These are phyloP conservation scores for Aureobasidium vineae DNA, from an alignment of 2,329 filamentous ascomycete species.

Conservation along the genomic window DNA sequence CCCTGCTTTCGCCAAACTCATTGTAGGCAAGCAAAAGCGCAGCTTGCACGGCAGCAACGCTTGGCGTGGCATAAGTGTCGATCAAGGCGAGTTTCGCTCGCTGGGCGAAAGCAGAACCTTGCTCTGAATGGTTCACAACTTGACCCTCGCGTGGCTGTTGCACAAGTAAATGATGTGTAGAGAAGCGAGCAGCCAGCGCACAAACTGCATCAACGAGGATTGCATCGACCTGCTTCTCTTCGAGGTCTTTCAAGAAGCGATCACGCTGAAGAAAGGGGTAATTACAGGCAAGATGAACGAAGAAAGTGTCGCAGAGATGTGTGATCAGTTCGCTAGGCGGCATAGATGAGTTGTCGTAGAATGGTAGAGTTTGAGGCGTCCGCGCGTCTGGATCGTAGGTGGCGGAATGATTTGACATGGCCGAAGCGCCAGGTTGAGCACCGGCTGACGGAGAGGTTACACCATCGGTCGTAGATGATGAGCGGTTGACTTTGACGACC, in stretches of 20 bases:
- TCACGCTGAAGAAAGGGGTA: conserved; percentile 77
- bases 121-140: conserved; percentile 55
- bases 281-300: conserved; percentile 76
- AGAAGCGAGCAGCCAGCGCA: conserved; percentile 77
- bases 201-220: conserved; percentile 87
- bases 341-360: conserved; percentile 72
- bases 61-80: conserved; percentile 79
- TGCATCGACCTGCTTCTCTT: conserved; percentile 76
- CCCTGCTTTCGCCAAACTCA: conserved; percentile 82
- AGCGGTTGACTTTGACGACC: conserved; percentile 71
- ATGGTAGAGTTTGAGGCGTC: conserved; percentile 53
- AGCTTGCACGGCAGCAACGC: conserved; percentile 78
- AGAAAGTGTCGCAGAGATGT: conserved; percentile 76
- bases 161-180: conserved; percentile 55
- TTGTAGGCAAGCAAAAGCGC: conserved; percentile 83
- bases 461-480: conserved; percentile 41
- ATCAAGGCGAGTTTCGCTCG: conserved; percentile 79
- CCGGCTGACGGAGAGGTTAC: conserved; percentile 27
- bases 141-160: conserved; percentile 53
- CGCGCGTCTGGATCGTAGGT: conserved; percentile 38
- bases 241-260: conserved; percentile 70
- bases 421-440: conserved; percentile 25
- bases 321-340: conserved; percentile 74
- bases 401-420: conserved; percentile 30
- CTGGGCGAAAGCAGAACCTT: conserved; percentile 74